phyloP scores from a whole-genome alignment of 2,329 filamentous ascomycete species.

The Colletotrichum sp. region DNA sequence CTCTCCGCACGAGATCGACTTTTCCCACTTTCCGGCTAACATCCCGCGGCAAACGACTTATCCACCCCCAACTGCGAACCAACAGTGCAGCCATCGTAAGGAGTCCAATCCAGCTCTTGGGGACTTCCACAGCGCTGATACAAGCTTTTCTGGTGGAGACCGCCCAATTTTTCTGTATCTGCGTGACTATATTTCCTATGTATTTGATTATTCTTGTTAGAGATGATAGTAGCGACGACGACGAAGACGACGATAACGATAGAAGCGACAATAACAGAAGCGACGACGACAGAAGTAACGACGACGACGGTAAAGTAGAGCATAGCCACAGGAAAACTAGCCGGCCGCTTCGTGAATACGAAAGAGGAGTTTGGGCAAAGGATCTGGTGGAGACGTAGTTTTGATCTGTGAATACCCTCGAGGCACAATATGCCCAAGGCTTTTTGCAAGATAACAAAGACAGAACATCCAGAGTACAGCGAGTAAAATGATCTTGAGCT shows the following conservation, averaged over 20 bases:
- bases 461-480: neutral
- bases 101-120: neutral
- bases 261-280: too few relatives aligned
- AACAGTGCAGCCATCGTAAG: neutral
- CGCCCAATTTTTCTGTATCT: too few relatives aligned
- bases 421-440: neutral
- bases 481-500: rapidly evolving
- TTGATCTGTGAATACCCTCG: neutral
- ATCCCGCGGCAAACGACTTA: neutral
- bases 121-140: neutral
- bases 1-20: neutral
- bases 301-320: too few relatives aligned
- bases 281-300: too few relatives aligned
- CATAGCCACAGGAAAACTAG: too few relatives aligned
- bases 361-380: neutral
- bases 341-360: neutral
- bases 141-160: neutral
- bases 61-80: neutral
- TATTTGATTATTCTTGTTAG: too few relatives aligned
- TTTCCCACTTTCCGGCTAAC: neutral
- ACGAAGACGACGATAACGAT: too few relatives aligned
- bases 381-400: neutral
- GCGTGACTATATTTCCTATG: too few relatives aligned
- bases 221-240: too few relatives aligned
- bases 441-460: neutral